Evolutionary conservation across 148 eudicot genomes (phyloP), one percentile per base, ranked within the genome.

Genomic region (Cornus kousa): DNA sequence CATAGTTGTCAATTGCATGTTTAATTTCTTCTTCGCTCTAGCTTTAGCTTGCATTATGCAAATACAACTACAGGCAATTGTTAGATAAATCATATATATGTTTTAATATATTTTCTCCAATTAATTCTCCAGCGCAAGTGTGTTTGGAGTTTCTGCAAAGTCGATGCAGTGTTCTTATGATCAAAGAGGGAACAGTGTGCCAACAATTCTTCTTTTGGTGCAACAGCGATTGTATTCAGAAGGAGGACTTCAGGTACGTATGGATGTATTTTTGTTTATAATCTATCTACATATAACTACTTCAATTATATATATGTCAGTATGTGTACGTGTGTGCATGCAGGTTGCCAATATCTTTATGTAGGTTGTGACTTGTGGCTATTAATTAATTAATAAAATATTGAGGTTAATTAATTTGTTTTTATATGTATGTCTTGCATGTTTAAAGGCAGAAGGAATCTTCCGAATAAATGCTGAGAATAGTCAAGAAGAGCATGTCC

Each of bases 91-190:
- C 24, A n/a, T 73, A 57, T 43, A 39, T 39, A 39, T 7, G 43
- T 39, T 7, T 39, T 39, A 50, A 50, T 59, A 40, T 22, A 8
- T 39, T 19, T 7, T 20, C 70, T 73, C 78, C 68, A 13, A 13
- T 62, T 39, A 64, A 24, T 66, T 82, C 8, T 85, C 40, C 91
- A 94, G 98, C 83, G 88, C 79, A 39, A 86, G 94, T 16, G 95
- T 92, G 5, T 94, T 94, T 80, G 97, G 98, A 73, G 97, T 94
- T 72, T 92, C 98, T 82, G 90, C 92, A 48, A 85, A 86, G 81
- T 94, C 98, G n/a, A 92, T 94, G 98, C 98, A 92, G 67, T 90
- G 95, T 78, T 86, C 91, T 12, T 84, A 85, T 55, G 98, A 94
- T 80, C 87, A 81, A 50, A 86, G 91, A 80, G 97, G 98, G 59